A percentile compares a stretch with the other conserved stretches of the same genome.
These are phyloP conservation scores for Phytophthora sansomeana DNA, from an alignment of 352 stramenopile genomes.

Conservation along the genomic window DNA sequence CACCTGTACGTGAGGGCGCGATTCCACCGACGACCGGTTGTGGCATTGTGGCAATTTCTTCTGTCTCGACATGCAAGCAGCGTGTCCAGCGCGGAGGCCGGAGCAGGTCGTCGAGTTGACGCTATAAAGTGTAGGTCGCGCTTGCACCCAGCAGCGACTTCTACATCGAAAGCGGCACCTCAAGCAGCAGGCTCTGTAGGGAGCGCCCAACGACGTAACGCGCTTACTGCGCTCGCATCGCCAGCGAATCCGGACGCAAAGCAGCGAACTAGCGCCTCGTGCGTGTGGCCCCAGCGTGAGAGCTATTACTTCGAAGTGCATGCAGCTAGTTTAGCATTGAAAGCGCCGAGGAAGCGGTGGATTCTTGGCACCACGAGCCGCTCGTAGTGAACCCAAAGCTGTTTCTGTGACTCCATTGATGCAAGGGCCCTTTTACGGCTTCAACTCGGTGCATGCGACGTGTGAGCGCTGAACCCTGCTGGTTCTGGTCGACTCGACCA, in stretches of 20 bases:
- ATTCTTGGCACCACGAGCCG: no score
- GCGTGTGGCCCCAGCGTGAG: background rate
- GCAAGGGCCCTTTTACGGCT: background rate
- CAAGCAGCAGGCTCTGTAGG: background rate
- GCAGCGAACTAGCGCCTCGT: background rate
- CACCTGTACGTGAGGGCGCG: conserved; percentile 31
- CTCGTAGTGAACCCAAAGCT: background rate
- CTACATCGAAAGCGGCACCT: conserved; percentile 2
- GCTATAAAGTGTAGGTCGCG: no score
- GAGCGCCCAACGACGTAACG: no score
- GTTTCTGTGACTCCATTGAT: background rate
- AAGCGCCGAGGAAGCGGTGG: no score
- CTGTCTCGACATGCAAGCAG: background rate
- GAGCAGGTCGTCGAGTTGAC: background rate
- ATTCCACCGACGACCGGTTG: background rate
- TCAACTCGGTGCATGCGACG: conserved; percentile 6
- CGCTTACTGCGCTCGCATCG: conserved; percentile 4
- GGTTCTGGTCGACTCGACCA: conserved; percentile 24
- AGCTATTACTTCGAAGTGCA: no score
- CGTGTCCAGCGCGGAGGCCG: no score
- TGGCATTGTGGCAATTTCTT: no score
- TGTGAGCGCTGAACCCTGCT: conserved; percentile 6
- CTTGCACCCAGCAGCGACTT: background rate
- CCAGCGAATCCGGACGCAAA: conserved; percentile 20
- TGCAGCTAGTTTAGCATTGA: no score